Evolutionary conservation across 257 asterid genomes (phyloP).

Genomic region (Phtheirospermum japonicum): DNA sequence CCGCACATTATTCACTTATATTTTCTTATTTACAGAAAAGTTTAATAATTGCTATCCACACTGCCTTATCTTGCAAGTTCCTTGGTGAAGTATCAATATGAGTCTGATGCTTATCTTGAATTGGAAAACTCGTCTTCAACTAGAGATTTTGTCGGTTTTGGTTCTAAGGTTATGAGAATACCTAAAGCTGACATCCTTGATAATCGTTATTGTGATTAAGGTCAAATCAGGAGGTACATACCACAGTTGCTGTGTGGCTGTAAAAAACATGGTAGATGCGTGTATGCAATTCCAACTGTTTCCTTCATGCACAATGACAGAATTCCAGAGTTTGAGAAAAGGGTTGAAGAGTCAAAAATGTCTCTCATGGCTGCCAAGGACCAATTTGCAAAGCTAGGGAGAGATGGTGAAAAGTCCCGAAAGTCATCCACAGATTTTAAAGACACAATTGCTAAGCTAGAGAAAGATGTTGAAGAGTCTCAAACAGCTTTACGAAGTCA

Average conservation of each 20-base stretch:
- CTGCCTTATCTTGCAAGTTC: slow-evolving; percentile 1
- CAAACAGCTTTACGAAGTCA: slow-evolving; percentile 51
- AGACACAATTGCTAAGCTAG: slow-evolving; percentile 51
- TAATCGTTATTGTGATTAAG: slow-evolving; percentile 40
- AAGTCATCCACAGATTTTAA: slow-evolving; percentile 28
- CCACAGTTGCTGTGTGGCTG: slow-evolving; percentile 90
- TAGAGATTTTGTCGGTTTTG: neutral
- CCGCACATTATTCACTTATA: too few relatives aligned
- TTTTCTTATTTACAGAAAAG: too few relatives aligned
- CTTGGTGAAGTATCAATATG: slow-evolving; percentile 5
- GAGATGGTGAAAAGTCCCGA: slow-evolving; percentile 36
- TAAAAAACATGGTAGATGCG: slow-evolving; percentile 78
- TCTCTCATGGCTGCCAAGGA: slow-evolving; percentile 52
- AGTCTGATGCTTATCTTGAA: slow-evolving; percentile 1
- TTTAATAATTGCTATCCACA: neutral
- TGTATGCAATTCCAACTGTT: slow-evolving; percentile 77
- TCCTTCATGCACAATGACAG: slow-evolving; percentile 46
- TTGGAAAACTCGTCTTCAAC: slow-evolving; percentile 10
- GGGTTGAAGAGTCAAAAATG: slow-evolving; percentile 50
- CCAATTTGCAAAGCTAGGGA: slow-evolving; percentile 37
- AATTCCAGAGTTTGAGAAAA: slow-evolving; percentile 54
- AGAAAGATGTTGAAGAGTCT: slow-evolving; percentile 58
- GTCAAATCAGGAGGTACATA: slow-evolving; percentile 72
- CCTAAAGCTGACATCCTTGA: slow-evolving; percentile 29
- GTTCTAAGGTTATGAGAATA: slow-evolving; percentile 11